These are phyloP conservation scores for Zygoascus tannicola DNA, from an alignment of 805 yeast species.

Conservation along the genomic window DNA sequence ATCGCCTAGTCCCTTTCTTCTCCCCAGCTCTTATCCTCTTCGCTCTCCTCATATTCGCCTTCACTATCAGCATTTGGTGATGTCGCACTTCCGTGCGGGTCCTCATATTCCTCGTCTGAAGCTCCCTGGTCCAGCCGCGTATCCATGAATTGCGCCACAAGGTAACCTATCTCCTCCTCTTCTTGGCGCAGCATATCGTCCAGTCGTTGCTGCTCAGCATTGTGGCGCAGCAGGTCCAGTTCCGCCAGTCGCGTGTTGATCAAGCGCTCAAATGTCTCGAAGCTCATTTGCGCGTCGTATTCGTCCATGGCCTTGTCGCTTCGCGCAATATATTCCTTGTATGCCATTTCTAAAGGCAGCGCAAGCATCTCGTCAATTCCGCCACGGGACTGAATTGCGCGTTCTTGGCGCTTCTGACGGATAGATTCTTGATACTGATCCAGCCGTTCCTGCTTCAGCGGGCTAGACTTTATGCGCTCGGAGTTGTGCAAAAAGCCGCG, in stretches of 20 bases:
- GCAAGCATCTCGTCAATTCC: not conserved
- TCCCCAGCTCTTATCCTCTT: too few relatives aligned
- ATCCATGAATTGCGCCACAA: not conserved
- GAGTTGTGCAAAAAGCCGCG: not conserved
- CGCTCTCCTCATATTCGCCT: too few relatives aligned
- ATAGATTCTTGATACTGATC: not conserved
- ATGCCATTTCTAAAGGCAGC: not conserved
- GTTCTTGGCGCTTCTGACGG: slow-evolving; percentile 2
- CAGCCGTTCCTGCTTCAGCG: not conserved
- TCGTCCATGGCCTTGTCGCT: not conserved
- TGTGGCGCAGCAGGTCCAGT: not conserved
- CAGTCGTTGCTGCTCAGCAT: not conserved
- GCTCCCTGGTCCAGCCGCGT: not conserved
- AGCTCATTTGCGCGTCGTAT: not conserved
- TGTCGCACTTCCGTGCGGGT: slow-evolving; percentile 1
- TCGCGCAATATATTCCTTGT: not conserved
- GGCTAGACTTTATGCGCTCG: not conserved
- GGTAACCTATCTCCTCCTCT: not conserved
- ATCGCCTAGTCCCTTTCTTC: too few relatives aligned
- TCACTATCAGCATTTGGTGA: not conserved
- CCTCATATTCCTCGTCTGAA: not conserved
- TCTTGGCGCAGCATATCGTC: slow-evolving; percentile 2
- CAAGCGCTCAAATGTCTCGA: not conserved
- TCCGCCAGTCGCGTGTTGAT: not conserved
- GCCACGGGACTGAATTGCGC: slow-evolving; percentile 1